Conservation (phyloP, 345 rosid genomes). For the Ailanthus altissimus region DNA sequence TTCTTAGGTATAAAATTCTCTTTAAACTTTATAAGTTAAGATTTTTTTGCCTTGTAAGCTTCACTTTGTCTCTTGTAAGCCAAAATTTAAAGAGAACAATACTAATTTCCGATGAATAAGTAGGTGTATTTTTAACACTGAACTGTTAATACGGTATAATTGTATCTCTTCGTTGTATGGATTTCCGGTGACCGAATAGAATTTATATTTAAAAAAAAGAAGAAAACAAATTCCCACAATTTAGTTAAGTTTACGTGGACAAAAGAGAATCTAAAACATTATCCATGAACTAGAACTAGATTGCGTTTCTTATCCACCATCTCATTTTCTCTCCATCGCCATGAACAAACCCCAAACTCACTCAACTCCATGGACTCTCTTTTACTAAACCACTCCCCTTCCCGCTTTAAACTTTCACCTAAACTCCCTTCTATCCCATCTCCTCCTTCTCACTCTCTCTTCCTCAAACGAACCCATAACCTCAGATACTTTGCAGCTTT, state of each 20-base stretch:
- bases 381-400: constrained; percentile 43
- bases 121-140: too few species aligned
- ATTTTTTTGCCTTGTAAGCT: too few species aligned
- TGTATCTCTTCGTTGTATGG: too few species aligned
- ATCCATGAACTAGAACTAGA: constrained; percentile 33
- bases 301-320: constrained; percentile 42
- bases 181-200: too few species aligned
- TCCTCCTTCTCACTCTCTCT: constrained; percentile 21
- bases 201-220: too few species aligned
- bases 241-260: constrained; percentile 5
- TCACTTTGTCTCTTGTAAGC: too few species aligned
- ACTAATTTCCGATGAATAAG: too few species aligned
- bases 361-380: constrained; percentile 66
- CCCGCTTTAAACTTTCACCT: constrained; percentile 40
- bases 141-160: too few species aligned
- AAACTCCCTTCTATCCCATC: constrained; percentile 20
- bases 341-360: background rate
- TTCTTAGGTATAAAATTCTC: too few species aligned
- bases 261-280: background rate
- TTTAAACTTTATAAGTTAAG: too few species aligned
- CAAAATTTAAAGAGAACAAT: too few species aligned
- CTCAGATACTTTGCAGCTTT: constrained; percentile 17
- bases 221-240: too few species aligned
- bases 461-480: constrained; percentile 12
- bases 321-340: background rate